Conservation (phyloP, 345 rosid genomes). For the Brassica cretica region DNA sequence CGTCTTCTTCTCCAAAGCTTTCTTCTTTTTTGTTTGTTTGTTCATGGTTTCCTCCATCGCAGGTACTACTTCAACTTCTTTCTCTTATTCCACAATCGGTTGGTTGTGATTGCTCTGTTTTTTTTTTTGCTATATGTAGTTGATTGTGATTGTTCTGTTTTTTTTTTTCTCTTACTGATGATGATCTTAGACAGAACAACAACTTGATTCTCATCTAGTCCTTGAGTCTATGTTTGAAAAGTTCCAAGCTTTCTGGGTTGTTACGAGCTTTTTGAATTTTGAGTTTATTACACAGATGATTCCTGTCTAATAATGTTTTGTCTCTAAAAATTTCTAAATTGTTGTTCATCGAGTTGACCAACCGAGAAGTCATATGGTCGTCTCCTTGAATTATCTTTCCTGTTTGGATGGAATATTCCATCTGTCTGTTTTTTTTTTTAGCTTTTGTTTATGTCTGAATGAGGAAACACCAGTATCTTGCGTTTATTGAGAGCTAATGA, state of each 20-base stretch:
- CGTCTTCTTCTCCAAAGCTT: conserved; percentile 12
- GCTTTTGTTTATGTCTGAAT: conserved; percentile 9
- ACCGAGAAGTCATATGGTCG: conserved; percentile 1
- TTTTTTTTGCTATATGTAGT: conserved; percentile 11
- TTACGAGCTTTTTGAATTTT: conserved; percentile 16
- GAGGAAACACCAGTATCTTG: conserved; percentile 5
- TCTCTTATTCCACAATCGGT: conserved; percentile 17
- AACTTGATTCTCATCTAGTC: background rate
- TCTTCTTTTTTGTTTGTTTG: background rate
- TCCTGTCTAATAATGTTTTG: conserved; percentile 25
- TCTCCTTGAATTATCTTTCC: conserved; percentile 10
- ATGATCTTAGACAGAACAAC: background rate
- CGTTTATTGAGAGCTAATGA: conserved; percentile 12
- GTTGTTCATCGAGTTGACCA: conserved; percentile 34
- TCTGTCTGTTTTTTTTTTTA: background rate
- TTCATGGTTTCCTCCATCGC: conserved; percentile 39
- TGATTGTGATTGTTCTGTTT: conserved; percentile 28
- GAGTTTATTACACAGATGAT: conserved; percentile 20
- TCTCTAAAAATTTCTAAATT: background rate
- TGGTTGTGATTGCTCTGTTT: background rate
- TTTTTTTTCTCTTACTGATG: background rate
- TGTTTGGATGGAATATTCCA: background rate
- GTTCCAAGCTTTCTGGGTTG: background rate
- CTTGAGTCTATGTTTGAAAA: background rate
- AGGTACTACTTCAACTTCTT: conserved; percentile 16